Evolutionary conservation across 352 stramenopile genomes (phyloP), one percentile per base, ranked within the genome.

Genomic region (Globisporangium ultimum): DNA sequence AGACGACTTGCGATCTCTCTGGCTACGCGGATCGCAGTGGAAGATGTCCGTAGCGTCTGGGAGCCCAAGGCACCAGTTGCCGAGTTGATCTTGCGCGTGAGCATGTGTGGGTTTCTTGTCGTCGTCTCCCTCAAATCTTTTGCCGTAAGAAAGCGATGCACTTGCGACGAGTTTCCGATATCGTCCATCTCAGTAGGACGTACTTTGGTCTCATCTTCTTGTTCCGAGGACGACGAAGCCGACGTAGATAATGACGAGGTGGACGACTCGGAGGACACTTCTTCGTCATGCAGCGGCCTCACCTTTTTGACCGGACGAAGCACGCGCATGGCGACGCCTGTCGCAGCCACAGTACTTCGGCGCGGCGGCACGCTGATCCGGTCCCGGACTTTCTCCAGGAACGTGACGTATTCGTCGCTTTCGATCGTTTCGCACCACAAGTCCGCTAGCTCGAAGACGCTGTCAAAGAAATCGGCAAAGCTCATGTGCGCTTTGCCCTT

Each of bases 351-450:
- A 36, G 3, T 11, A 5, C 28, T 36, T 10, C 24, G 17, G 17
- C 11, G 22, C 22, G 34, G 10, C 12, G 2, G 5, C 43, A 64
- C 54, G 34, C 65, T 88, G 28, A 91, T 74, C 12, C 75, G 53
- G 9, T 66, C 49, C 4, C 71, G 57, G 12, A 91, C 43, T 2
- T 51, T 61, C 32, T 68, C 55, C 17, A 92, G 66, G 54, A 92
- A 91, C 3, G 45, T 41, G 24, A 86, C 60, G 45, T 92, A 90
- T 49, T 92, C 82, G 4, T 78, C 67, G 10, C 63, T 78, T 24
- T 92, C 68, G 47, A 84, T 90, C 8, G 72, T 84, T 51, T 90
- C 80, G 57, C 78, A 90, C 80, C 80, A 92, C 18, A 90, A 63
- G 65, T 92, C 80, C 0, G 72, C 78, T 10, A 91, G 60, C 50